These are phyloP conservation scores for Chaetomiaceae sp. DNA, from an alignment of 2,329 filamentous ascomycete species.

Conservation along the genomic window DNA sequence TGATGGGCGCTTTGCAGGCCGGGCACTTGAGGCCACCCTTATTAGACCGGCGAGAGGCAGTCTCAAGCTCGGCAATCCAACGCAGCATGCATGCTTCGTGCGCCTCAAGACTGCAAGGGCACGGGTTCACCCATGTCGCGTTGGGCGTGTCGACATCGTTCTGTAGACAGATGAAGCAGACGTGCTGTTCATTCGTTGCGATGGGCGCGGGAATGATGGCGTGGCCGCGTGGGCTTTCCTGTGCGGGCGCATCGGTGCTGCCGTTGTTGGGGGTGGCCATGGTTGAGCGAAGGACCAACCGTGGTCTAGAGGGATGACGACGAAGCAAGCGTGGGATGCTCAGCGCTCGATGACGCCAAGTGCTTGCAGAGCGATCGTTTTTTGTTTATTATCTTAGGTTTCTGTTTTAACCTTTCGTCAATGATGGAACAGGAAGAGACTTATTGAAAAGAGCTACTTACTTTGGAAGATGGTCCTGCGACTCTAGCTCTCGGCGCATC, in stretches of 20 bases:
- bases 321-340: background rate
- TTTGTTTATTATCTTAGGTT: no score
- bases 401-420: background rate
- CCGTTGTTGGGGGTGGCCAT: conserved; percentile 9
- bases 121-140: conserved; percentile 75
- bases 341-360: background rate
- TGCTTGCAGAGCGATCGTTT: background rate
- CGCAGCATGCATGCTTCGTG: conserved; percentile 86
- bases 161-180: conserved; percentile 61
- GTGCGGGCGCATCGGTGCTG: background rate
- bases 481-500: background rate
- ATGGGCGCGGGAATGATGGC: conserved; percentile 16
- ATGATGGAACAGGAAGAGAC: background rate
- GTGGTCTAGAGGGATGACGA: background rate
- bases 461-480: background rate
- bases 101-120: conserved; percentile 82
- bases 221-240: background rate
- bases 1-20: conserved; percentile 80
- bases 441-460: background rate
- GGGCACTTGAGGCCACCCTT: conserved; percentile 72
- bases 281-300: background rate
- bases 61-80: conserved; percentile 89
- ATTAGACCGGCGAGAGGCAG: conserved; percentile 41
- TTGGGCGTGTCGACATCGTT: conserved; percentile 49
- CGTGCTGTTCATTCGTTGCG: conserved; percentile 19